phyloP scores from a whole-genome alignment of 345 rosid species.

The Pelargonium nanum region DNA sequence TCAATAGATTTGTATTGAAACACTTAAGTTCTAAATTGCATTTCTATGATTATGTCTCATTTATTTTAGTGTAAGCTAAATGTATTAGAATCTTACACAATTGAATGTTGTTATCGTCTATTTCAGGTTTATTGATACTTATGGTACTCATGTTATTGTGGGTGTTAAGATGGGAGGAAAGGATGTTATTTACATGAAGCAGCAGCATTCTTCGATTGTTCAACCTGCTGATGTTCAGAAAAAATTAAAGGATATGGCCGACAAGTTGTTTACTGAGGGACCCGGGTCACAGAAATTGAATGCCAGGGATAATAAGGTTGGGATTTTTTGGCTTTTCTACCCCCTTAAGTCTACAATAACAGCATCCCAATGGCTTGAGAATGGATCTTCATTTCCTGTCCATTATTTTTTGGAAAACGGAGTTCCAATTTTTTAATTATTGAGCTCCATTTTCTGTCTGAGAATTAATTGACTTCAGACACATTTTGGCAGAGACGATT shows the following conservation, averaged over 20 bases:
- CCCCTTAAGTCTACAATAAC: neutral
- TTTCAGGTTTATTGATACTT: conserved; percentile 34
- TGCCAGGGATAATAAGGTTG: conserved; percentile 25
- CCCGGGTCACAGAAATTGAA: conserved; percentile 10
- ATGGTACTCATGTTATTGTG: conserved; percentile 40
- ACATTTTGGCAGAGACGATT: neutral
- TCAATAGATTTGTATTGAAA: neutral
- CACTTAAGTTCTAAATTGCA: neutral
- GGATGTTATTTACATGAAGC: conserved; percentile 36
- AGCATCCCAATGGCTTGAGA: neutral
- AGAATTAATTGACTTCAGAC: neutral
- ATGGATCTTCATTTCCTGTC: neutral
- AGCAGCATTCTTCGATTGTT: conserved; percentile 36
- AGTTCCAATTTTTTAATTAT: neutral
- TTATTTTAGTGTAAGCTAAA: neutral
- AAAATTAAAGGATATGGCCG: conserved; percentile 36
- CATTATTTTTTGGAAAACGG: neutral
- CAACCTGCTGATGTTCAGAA: conserved; percentile 33
- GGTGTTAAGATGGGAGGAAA: conserved; percentile 48
- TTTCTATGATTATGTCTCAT: neutral
- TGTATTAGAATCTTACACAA: neutral
- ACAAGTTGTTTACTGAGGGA: conserved; percentile 24
- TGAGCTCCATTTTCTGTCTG: neutral
- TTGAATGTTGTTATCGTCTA: neutral
- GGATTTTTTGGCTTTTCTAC: neutral